Evolutionary conservation across 305 asterid species (phyloP), one percentile per base, ranked within the genome.

Genomic region (Solanum aculeatissimum): DNA sequence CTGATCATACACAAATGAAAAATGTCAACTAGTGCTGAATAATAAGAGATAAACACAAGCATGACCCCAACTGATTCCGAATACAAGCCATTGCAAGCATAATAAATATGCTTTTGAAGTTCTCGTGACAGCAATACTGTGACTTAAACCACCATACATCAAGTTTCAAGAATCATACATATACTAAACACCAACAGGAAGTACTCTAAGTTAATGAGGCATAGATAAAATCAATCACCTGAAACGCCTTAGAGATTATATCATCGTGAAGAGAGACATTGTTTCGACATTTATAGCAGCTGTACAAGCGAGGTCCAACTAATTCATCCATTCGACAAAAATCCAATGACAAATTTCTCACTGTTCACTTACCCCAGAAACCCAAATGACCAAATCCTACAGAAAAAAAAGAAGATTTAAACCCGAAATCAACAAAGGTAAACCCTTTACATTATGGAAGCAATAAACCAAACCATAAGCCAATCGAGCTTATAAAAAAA

Each of bases 201-300:
- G 71, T 6, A 10, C 72, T 65, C 8, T 3, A 65, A 65, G 43
- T 65, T 27, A 80, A 80, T 12, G 13, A 63, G 7, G 51, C 68
- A 38, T 14, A 65, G 29, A 80, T 9, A 23, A 38, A 18, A 53
- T 15, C 15, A 27, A 27, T 45, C 77, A 92, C 97, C 98, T 93
- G 97, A 92, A 93, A 95, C 3, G 97, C 93, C 93, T 95, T 95
- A 2, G 97, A 93, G 85, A 95, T 90, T 45, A 93, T 90, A 81
- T 95, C 97, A 63, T 95, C 98, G 6, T 95, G 98, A 84, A 92
- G 92, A 35, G 94, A 90, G 58, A 95, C 98, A 81, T 93, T 92
- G 86, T 91, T 95, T 83, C 93, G 83, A 92, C 98, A 95, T 80
- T 91, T 95, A 86, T 83, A 91, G 95, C 98, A 95, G 92, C 97